Evolutionary conservation across 2,329 filamentous ascomycete genomes (phyloP).

Genomic region (Pyrenophora teres): DNA sequence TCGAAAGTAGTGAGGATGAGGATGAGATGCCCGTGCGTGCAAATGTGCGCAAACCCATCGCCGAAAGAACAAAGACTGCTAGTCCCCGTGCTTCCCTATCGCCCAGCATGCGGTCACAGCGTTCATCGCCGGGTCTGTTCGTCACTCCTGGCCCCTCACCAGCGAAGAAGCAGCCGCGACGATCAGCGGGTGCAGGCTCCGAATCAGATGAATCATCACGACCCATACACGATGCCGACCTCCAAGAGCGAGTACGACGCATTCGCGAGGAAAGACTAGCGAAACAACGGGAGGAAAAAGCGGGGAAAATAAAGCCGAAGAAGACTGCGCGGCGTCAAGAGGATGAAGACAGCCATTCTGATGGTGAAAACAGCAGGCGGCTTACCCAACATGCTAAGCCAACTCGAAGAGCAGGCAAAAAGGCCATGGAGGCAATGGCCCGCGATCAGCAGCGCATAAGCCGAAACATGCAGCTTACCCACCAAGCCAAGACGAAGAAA

Average conservation of each 20-base stretch:
- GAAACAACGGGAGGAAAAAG: conserved; percentile 62
- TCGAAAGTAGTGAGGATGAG: conserved; percentile 34
- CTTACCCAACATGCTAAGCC: conserved; percentile 73
- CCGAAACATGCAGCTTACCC: conserved; percentile 86
- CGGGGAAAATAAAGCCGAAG: conserved; percentile 47
- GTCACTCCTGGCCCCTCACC: conserved; percentile 55
- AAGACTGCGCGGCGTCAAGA: conserved; percentile 23
- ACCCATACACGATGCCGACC: conserved; percentile 60
- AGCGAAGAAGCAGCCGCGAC: conserved; percentile 37
- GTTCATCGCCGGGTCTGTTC: conserved; percentile 60
- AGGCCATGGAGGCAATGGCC: conserved; percentile 91
- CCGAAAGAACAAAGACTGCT: conserved; percentile 15
- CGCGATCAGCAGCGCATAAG: conserved; percentile 90
- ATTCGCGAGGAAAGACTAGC: conserved; percentile 74
- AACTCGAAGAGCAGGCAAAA: conserved; percentile 87
- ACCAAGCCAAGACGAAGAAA: conserved; percentile 85
- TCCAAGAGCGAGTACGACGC: conserved; percentile 72
- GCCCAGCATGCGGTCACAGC: conserved; percentile 33
- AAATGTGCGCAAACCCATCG: conserved; percentile 18
- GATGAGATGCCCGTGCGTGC: conserved; percentile 36
- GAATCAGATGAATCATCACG: conserved; percentile 53
- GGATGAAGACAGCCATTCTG: conserved; percentile 57
- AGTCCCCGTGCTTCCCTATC: conserved; percentile 25
- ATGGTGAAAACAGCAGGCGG: conserved; percentile 56
- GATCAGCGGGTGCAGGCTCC: conserved; percentile 35